These are phyloP conservation scores for Selaginella moellendorffii DNA, from an alignment of 75 land plant species.

Conservation along the genomic window DNA sequence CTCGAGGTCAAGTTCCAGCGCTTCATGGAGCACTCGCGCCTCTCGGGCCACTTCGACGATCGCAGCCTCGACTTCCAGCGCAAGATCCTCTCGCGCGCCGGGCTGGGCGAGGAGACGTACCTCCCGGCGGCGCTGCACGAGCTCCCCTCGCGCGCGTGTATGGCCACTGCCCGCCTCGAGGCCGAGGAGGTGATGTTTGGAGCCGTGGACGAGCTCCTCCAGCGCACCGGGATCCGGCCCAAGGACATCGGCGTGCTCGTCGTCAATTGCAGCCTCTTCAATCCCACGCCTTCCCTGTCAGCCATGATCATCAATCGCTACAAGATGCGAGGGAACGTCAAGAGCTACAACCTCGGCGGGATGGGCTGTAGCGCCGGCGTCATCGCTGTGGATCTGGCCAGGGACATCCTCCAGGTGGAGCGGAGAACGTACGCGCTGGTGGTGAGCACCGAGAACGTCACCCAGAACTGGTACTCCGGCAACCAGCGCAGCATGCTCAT, in stretches of 20 bases:
- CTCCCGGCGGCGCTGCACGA: constrained; percentile 35
- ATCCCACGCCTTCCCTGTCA: constrained; percentile 45
- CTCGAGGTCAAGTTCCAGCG: constrained; percentile 20
- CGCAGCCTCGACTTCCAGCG: constrained; percentile 37
- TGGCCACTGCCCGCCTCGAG: constrained; percentile 43
- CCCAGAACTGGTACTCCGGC: constrained; percentile 53
- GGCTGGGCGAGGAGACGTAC: constrained; percentile 40
- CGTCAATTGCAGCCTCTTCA: constrained; percentile 52
- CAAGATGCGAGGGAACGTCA: constrained; percentile 39
- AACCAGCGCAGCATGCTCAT: constrained; percentile 54
- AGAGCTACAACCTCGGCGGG: constrained; percentile 36
- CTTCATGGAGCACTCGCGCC: constrained; percentile 39
- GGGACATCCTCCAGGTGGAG: constrained; percentile 28
- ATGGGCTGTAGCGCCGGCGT: constrained; percentile 55
- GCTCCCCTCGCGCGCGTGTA: constrained; percentile 33
- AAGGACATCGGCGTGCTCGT: constrained; percentile 44
- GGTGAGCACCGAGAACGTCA: constrained; percentile 43
- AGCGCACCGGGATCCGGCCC: constrained; percentile 4
- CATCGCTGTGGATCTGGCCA: constrained; percentile 34
- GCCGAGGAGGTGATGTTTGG: constrained; percentile 27
- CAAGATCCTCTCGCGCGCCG: constrained; percentile 44
- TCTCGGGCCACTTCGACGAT: constrained; percentile 36
- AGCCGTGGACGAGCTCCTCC: constrained; percentile 4
- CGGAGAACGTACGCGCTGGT: constrained; percentile 39
- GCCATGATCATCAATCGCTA: constrained; percentile 42